These are phyloP conservation scores for Lolium multiflorum DNA, from an alignment of 176 grass and related monocot genomes.

Conservation along the genomic window DNA sequence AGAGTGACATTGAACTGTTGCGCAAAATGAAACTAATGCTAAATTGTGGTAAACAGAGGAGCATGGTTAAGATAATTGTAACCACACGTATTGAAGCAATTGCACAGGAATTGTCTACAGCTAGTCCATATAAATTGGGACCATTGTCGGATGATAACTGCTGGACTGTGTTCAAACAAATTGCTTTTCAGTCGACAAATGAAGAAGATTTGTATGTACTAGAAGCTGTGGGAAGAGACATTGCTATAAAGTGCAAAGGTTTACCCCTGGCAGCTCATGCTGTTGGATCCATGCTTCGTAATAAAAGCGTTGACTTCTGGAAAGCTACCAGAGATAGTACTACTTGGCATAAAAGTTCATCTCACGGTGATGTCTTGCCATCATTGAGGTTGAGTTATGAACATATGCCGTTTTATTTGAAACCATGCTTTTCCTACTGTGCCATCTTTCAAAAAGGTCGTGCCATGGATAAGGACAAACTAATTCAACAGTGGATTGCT, in stretches of 20 bases:
- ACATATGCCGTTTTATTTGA: slow-evolving; percentile 23
- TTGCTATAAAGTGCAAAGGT: slow-evolving; percentile 23
- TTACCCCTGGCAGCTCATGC: slow-evolving; percentile 25
- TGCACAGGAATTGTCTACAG: slow-evolving; percentile 17
- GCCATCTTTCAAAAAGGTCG: slow-evolving; percentile 25
- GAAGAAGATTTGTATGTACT: neutral
- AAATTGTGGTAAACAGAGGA: neutral
- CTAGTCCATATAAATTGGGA: neutral
- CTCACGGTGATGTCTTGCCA: neutral
- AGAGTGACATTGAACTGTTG: slow-evolving; percentile 16
- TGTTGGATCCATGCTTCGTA: slow-evolving; percentile 28
- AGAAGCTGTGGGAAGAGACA: slow-evolving; percentile 21
- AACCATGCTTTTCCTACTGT: slow-evolving; percentile 31
- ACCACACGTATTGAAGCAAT: slow-evolving; percentile 19
- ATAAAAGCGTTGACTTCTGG: slow-evolving; percentile 18
- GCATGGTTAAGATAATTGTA: slow-evolving; percentile 20
- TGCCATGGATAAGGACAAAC: slow-evolving; percentile 14
- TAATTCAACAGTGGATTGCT: slow-evolving; percentile 27
- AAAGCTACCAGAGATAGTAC: slow-evolving; percentile 29
- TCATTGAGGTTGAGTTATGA: slow-evolving; percentile 24
- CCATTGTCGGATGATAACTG: slow-evolving; percentile 17
- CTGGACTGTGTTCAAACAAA: slow-evolving; percentile 18
- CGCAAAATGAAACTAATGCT: neutral
- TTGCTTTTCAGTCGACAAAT: neutral
- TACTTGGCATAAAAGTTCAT: slow-evolving; percentile 18